These are phyloP conservation scores for Tricholoma sp. DNA, from an alignment of 768 basidiomycete genomes.

Conservation along the genomic window DNA sequence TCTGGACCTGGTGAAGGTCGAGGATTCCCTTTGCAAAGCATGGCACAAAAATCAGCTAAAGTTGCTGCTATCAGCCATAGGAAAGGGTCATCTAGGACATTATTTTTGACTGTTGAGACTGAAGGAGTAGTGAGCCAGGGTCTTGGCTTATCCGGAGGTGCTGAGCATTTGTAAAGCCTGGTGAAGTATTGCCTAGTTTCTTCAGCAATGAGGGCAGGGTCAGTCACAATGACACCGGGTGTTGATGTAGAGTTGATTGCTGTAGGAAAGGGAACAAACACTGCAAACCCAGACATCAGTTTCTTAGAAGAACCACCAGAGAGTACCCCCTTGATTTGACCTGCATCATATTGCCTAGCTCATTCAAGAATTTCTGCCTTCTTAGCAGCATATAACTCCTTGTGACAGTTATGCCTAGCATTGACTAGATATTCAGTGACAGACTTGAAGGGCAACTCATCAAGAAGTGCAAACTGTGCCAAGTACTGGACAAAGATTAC, in stretches of 20 bases:
- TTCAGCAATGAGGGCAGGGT: conserved; percentile 8
- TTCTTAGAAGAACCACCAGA: conserved; percentile 4
- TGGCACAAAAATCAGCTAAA: not conserved
- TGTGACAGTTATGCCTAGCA: not conserved
- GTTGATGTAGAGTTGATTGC: conserved; percentile 3
- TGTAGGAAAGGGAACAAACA: conserved; percentile 4
- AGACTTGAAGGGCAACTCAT: not conserved
- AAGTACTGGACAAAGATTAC: not conserved
- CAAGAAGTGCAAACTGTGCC: not conserved
- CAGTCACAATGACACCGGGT: conserved; percentile 2
- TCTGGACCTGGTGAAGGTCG: not conserved
- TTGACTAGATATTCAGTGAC: not conserved
- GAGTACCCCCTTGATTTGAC: not conserved
- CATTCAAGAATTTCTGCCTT: conserved; percentile 1
- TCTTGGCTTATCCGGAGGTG: conserved; percentile 12
- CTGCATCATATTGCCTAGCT: not conserved
- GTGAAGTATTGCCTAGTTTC: conserved; percentile 15
- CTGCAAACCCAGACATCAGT: not conserved
- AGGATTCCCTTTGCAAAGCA: not conserved
- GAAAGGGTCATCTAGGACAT: not conserved
- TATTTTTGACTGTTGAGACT: not conserved
- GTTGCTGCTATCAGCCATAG: not conserved
- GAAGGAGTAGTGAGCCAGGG: conserved; percentile 20
- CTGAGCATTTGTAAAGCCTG: conserved; percentile 7
- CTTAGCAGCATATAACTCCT: conserved; percentile 7